These are phyloP conservation scores for Penicillium diatomitis DNA, from an alignment of 495 filamentous ascomycete species.

Conservation along the genomic window DNA sequence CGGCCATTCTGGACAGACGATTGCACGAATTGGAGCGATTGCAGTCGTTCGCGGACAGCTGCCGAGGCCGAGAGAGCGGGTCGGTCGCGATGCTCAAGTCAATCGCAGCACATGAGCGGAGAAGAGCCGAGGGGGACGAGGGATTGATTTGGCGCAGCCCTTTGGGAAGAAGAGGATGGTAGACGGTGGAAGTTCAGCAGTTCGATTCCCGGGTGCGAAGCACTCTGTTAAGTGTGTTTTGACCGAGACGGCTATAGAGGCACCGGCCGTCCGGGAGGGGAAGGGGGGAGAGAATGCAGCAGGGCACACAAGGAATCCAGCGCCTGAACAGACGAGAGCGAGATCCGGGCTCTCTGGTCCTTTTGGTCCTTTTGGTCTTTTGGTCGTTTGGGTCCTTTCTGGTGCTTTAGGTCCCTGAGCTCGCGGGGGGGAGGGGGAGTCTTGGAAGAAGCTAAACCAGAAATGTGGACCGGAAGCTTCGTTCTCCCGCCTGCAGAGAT, in stretches of 20 bases:
- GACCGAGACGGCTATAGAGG: too few relatives aligned
- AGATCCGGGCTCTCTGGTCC: background rate
- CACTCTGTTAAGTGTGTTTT: too few relatives aligned
- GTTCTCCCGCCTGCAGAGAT: background rate
- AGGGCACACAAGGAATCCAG: constrained; percentile 15
- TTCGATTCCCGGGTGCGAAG: background rate
- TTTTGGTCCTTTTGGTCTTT: too few relatives aligned
- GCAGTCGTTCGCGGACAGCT: constrained; percentile 4
- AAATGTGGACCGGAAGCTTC: constrained; percentile 6
- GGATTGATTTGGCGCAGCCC: constrained; percentile 9
- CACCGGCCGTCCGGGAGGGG: background rate
- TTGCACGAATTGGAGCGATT: constrained; percentile 3
- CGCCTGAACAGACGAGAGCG: constrained; percentile 1
- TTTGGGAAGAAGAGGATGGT: constrained; percentile 10
- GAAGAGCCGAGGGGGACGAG: too few relatives aligned
- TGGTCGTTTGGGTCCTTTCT: too few relatives aligned
- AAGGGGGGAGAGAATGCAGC: constrained; percentile 21
- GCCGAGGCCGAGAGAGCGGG: constrained; percentile 2
- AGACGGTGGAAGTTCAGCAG: constrained; percentile 1
- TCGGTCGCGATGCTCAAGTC: constrained; percentile 1
- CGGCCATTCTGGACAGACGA: constrained; percentile 26
- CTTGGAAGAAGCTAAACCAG: constrained; percentile 6
- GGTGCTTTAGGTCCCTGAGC: constrained; percentile 9
- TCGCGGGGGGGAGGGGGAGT: constrained; percentile 10
- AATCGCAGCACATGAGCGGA: constrained; percentile 23